Evolutionary conservation across 1,284 basidiomycete genomes (phyloP), one percentile per base, ranked within the genome.

Genomic region (Ganoderma meredithae): DNA sequence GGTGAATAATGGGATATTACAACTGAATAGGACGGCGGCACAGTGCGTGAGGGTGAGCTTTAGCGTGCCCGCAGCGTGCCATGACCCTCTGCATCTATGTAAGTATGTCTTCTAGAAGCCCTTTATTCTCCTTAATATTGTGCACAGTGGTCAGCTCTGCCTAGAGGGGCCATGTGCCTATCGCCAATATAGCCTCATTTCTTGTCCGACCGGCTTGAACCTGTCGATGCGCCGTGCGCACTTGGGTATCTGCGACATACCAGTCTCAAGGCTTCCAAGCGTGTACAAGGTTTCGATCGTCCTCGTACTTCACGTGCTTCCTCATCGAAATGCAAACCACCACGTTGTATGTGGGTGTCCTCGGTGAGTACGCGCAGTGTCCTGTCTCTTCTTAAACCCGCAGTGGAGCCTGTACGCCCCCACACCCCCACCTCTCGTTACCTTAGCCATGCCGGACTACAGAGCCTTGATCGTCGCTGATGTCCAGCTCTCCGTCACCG

Each of bases 401-500:
- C 36, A 6, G 36, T 25, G 5, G 47, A 25, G 22, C 13, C 22
- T 4, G n/a, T 7, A 17, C 3, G 25, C 25, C 27, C 17, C 25
- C 52, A 17, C 52, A 52, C 22, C 13, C 5, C 7, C 52, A 55
- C 25, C 27, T 27, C 52, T 27, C 49, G 22, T 52, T 25, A 6
- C 49, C 13, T 27, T 25, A 53, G 12, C 47, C 22, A 60, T 60
- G 58, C 59, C 49, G 8, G 22, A 58, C 5, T 31, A 63, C 55
- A 67, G 49, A 25, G 36, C 43, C 0, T 13, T 40, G 25, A 63
- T 67, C n/a, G 27, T 67, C 19, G 31, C 25, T 2, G 31, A 63
- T 22, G 66, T 67, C 36, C 60, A 25, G 17, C 33, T 25, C 22
- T 61, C 67, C 17, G 47, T 68, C 40, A 33, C 19, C 10, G 59